Evolutionary conservation across 1,284 basidiomycete genomes (phyloP).

Genomic region (Ceratobasidium sp.): DNA sequence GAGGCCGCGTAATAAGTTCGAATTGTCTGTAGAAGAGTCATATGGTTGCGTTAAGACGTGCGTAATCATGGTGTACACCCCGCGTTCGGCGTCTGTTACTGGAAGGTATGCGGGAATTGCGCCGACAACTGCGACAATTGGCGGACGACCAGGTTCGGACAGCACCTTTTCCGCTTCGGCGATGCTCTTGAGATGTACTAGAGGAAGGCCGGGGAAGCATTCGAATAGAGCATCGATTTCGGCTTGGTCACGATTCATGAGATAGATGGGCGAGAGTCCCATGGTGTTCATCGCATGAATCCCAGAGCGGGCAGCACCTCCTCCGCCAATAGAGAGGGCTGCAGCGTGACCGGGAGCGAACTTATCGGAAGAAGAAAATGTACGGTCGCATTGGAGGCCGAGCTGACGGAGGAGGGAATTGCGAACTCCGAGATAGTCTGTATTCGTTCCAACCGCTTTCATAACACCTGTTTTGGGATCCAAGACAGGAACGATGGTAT

Average conservation of each 20-base stretch:
- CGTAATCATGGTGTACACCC: slow-evolving; percentile 27
- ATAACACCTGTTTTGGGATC: slow-evolving; percentile 39
- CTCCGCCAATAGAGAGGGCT: slow-evolving; percentile 50
- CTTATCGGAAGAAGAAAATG: slow-evolving; percentile 43
- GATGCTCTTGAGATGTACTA: slow-evolving; percentile 25
- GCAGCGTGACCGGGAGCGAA: slow-evolving; percentile 44
- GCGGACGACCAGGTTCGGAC: slow-evolving; percentile 5
- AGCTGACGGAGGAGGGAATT: slow-evolving; percentile 48
- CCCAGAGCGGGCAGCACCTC: slow-evolving; percentile 50
- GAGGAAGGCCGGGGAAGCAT: slow-evolving; percentile 34
- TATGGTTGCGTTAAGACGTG: slow-evolving; percentile 25
- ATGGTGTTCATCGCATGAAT: slow-evolving; percentile 49
- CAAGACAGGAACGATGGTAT: slow-evolving; percentile 49
- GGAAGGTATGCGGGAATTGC: slow-evolving; percentile 38
- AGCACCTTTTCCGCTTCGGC: slow-evolving; percentile 15
- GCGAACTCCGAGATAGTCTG: slow-evolving; percentile 49
- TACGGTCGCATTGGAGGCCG: slow-evolving; percentile 30
- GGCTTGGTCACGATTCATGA: slow-evolving; percentile 47
- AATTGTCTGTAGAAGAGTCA: neutral
- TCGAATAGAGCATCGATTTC: slow-evolving; percentile 38
- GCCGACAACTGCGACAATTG: slow-evolving; percentile 37
- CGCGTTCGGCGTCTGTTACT: slow-evolving; percentile 32
- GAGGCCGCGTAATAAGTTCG: slow-evolving; percentile 33
- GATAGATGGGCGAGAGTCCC: slow-evolving; percentile 48
- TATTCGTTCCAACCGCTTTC: slow-evolving; percentile 50